Conservation (phyloP, 805 yeast genomes). For the Yamadazyma scolyti region DNA sequence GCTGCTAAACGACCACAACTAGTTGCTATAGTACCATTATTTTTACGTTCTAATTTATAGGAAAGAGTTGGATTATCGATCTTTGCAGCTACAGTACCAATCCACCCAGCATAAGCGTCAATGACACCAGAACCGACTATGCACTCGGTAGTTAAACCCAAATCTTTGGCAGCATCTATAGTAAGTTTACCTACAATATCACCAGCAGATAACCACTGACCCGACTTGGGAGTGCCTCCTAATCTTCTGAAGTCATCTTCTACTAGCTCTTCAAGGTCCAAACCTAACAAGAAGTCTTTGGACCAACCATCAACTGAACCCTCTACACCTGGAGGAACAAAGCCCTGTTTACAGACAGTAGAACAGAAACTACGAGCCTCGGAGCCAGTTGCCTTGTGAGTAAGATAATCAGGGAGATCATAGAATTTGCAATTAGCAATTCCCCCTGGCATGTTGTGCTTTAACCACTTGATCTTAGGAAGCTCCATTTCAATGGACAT, state of each 20-base stretch:
- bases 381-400: slow-evolving; percentile 84
- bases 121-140: slow-evolving; percentile 94
- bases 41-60: slow-evolving; percentile 41
- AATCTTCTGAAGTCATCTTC: slow-evolving; percentile 72
- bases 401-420: slow-evolving; percentile 87
- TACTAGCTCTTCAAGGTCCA: slow-evolving; percentile 74
- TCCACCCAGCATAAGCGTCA: slow-evolving; percentile 98
- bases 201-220: slow-evolving; percentile 81
- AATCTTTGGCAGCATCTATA: slow-evolving; percentile 65
- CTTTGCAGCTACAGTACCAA: slow-evolving; percentile 94
- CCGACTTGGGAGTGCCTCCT: slow-evolving; percentile 80
- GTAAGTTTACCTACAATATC: slow-evolving; percentile 77
- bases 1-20: slow-evolving; percentile 90
- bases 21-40: slow-evolving; percentile 44
- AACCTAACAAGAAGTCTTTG: slow-evolving; percentile 59
- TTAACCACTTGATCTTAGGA: slow-evolving; percentile 96
- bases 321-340: slow-evolving; percentile 89
- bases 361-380: slow-evolving; percentile 89
- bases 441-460: slow-evolving; percentile 69
- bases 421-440: slow-evolving; percentile 72
- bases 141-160: slow-evolving; percentile 78
- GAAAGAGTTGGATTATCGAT: slow-evolving; percentile 58
- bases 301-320: slow-evolving; percentile 89
- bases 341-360: slow-evolving; percentile 93
- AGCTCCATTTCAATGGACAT: slow-evolving; percentile 99